Conservation (phyloP, 306 rosid species). For the Cucumis cinereus region DNA sequence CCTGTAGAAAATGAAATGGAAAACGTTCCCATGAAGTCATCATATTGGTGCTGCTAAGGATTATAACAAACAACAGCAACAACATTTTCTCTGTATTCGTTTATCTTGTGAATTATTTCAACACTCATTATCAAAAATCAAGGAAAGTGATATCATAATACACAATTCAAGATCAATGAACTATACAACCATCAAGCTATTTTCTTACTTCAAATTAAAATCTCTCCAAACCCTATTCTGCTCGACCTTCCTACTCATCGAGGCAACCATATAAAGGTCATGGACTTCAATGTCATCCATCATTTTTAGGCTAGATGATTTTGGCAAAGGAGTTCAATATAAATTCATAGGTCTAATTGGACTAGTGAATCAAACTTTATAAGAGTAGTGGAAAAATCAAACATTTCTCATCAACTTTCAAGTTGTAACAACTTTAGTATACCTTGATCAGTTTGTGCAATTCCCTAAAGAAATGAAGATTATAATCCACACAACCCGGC, state of each 20-base stretch:
- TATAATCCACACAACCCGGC: background rate
- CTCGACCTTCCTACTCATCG: background rate
- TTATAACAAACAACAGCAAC: background rate
- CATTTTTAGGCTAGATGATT: background rate
- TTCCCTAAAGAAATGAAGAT: background rate
- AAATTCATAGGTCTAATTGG: background rate
- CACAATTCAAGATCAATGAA: background rate
- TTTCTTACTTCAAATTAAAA: background rate
- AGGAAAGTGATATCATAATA: background rate
- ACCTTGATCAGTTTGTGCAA: background rate
- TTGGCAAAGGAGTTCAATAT: background rate
- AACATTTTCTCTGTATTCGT: background rate
- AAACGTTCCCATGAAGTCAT: background rate
- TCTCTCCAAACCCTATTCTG: background rate
- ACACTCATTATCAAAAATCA: background rate
- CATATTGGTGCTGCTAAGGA: background rate
- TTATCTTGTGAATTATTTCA: background rate
- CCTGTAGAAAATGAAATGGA: conserved; percentile 27
- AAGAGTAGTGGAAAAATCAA: background rate
- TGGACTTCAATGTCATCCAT: background rate
- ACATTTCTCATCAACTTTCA: background rate
- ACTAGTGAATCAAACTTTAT: background rate
- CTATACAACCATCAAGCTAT: background rate
- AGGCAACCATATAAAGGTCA: background rate
- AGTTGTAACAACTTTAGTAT: background rate